Percentiles rank a stretch among this genome's conserved stretches.
These are phyloP conservation scores for Xylaria curta DNA, from an alignment of 495 filamentous ascomycete genomes.

Conservation along the genomic window DNA sequence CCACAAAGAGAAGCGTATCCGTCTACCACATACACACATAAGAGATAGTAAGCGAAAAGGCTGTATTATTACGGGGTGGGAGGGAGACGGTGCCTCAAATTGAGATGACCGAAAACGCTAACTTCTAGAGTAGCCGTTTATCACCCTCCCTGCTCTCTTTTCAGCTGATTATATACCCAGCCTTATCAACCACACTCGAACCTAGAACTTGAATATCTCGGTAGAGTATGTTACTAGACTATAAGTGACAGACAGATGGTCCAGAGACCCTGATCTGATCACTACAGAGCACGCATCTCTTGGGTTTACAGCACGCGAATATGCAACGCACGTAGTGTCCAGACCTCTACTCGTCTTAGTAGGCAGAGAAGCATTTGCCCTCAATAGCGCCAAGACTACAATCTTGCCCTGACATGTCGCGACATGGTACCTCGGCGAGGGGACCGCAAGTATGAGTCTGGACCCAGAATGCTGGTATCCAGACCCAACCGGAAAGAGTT, in stretches of 20 bases:
- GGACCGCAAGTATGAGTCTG: constrained; percentile 3
- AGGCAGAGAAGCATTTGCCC: constrained; percentile 1
- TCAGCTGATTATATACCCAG: neutral
- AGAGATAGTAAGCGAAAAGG: constrained; percentile 6
- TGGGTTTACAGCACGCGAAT: neutral
- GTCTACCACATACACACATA: neutral
- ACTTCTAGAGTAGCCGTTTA: neutral
- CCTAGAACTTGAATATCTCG: neutral
- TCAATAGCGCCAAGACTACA: neutral
- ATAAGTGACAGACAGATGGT: neutral
- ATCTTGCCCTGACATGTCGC: constrained; percentile 14
- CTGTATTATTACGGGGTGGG: neutral
- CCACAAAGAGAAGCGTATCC: neutral
- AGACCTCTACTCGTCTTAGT: neutral
- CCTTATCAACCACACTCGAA: constrained; percentile 3
- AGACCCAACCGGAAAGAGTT: constrained; percentile 13
- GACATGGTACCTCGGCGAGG: constrained; percentile 9
- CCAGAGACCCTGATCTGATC: neutral
- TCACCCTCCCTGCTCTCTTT: too few species aligned
- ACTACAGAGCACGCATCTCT: neutral
- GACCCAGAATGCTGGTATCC: constrained; percentile 3
- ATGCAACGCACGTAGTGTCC: neutral
- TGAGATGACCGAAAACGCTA: neutral
- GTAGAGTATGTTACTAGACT: neutral
- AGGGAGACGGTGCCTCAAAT: neutral